Conservation (phyloP, 2,329 filamentous ascomycete species). For the Fusarium papillatum region DNA sequence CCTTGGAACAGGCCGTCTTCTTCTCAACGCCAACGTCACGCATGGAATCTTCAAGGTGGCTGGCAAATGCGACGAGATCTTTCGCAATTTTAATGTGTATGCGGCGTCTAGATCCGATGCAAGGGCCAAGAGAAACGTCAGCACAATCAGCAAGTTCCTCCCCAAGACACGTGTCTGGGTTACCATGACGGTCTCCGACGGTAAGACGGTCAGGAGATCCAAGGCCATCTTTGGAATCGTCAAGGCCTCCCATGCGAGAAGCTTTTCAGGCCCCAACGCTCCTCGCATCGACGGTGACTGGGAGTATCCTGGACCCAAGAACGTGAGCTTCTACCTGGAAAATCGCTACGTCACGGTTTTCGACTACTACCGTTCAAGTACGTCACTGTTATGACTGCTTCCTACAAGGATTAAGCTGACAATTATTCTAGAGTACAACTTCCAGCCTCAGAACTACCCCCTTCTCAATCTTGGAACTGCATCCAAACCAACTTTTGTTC, state of each 20-base stretch:
- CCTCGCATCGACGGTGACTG: slow-evolving; percentile 39
- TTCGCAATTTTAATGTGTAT: slow-evolving; percentile 41
- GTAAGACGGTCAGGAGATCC: slow-evolving; percentile 46
- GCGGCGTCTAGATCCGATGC: slow-evolving; percentile 21
- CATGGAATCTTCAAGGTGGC: slow-evolving; percentile 64
- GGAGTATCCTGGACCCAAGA: slow-evolving; percentile 49
- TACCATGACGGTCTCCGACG: slow-evolving; percentile 48
- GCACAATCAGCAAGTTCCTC: slow-evolving; percentile 52
- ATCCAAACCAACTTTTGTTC: slow-evolving; percentile 72
- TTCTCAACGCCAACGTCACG: slow-evolving; percentile 69
- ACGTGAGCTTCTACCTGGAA: slow-evolving; percentile 49
- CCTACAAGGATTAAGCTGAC: slow-evolving; percentile 14
- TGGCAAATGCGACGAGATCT: slow-evolving; percentile 52
- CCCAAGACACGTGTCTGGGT: slow-evolving; percentile 54
- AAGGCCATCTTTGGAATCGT: slow-evolving; percentile 49
- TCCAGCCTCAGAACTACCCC: slow-evolving; percentile 59
- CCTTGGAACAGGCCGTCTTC: slow-evolving; percentile 64
- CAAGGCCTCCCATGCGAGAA: slow-evolving; percentile 35
- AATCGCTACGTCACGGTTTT: slow-evolving; percentile 53
- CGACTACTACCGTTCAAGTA: slow-evolving; percentile 61
- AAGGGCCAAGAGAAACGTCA: slow-evolving; percentile 34
- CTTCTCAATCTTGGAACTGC: slow-evolving; percentile 76
- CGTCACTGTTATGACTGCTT: not conserved
- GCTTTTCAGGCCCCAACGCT: slow-evolving; percentile 26
- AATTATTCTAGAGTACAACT: slow-evolving; percentile 49